Percentiles rank a stretch among this genome's conserved stretches.
These are phyloP conservation scores for Phialophora verrucosa DNA, from an alignment of 2,329 filamentous ascomycete species.

Conservation along the genomic window DNA sequence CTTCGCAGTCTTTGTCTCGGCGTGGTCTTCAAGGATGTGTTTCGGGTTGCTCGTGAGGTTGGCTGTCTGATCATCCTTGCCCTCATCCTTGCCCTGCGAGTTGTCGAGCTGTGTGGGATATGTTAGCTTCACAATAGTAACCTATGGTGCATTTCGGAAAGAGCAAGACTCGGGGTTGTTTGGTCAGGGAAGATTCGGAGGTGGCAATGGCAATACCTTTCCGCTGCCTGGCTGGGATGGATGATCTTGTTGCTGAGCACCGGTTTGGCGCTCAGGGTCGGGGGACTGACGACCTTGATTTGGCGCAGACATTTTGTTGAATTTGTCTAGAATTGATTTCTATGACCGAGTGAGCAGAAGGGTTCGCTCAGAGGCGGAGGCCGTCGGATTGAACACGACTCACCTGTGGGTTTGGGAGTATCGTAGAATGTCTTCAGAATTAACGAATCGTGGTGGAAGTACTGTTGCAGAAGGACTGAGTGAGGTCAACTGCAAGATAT, in stretches of 20 bases:
- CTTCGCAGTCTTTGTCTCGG: slow-evolving; percentile 47
- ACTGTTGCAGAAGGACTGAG: neutral
- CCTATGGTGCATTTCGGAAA: neutral
- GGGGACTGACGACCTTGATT: slow-evolving; percentile 77
- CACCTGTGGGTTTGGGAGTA: neutral
- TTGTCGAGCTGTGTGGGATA: slow-evolving; percentile 39
- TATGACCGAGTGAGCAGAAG: slow-evolving; percentile 4
- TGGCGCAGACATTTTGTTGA: slow-evolving; percentile 65
- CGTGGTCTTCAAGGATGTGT: slow-evolving; percentile 45
- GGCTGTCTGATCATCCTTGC: slow-evolving; percentile 37
- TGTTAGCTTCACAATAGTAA: slow-evolving; percentile 6
- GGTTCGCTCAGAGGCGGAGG: neutral
- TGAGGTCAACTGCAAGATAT: neutral
- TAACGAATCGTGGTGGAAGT: neutral
- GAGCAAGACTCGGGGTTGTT: neutral
- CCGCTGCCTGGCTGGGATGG: slow-evolving; percentile 58
- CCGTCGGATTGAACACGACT: neutral
- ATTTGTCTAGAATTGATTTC: neutral
- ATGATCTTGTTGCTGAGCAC: slow-evolving; percentile 65
- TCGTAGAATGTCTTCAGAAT: neutral
- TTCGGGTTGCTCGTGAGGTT: slow-evolving; percentile 50
- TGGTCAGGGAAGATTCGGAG: neutral
- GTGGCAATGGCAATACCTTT: slow-evolving; percentile 25
- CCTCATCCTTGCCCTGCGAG: slow-evolving; percentile 39
- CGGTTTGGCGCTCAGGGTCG: slow-evolving; percentile 70